phyloP scores from a whole-genome alignment of 345 rosid species.

The Syzygium aromaticum region DNA sequence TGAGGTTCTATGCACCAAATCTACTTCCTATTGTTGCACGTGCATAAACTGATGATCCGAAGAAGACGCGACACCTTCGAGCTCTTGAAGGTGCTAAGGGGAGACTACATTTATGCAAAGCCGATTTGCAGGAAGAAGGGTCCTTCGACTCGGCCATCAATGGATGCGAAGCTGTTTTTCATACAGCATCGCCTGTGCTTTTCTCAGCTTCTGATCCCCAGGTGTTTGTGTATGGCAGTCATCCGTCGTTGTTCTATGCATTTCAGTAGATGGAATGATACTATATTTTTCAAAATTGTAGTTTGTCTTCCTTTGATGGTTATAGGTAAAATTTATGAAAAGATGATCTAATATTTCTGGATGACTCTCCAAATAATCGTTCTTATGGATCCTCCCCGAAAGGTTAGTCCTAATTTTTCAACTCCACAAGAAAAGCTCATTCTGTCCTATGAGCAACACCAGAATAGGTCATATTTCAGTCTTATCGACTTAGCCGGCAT shows the following conservation, averaged over 20 bases:
- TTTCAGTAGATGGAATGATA: too few species aligned
- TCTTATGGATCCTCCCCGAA: too few species aligned
- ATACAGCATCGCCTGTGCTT: background rate
- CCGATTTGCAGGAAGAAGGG: background rate
- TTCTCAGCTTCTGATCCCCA: background rate
- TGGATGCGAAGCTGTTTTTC: background rate
- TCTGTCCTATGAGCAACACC: too few species aligned
- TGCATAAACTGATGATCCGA: background rate
- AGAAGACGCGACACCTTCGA: background rate
- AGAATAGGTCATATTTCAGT: too few species aligned
- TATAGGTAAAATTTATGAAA: too few species aligned
- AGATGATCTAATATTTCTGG: too few species aligned
- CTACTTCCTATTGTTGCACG: background rate
- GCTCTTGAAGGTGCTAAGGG: background rate
- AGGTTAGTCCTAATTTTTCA: background rate
- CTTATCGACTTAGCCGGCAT: background rate
- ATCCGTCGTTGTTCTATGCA: too few species aligned
- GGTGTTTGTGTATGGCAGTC: background rate
- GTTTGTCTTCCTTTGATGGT: too few species aligned
- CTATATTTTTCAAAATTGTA: too few species aligned
- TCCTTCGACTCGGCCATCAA: background rate
- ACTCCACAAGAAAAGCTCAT: too few species aligned
- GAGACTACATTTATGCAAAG: background rate
- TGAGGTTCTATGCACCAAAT: background rate
- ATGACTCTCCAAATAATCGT: too few species aligned